These are phyloP conservation scores for Kodamaea sp. DNA, from an alignment of 1,139 yeast genomes.

Conservation along the genomic window DNA sequence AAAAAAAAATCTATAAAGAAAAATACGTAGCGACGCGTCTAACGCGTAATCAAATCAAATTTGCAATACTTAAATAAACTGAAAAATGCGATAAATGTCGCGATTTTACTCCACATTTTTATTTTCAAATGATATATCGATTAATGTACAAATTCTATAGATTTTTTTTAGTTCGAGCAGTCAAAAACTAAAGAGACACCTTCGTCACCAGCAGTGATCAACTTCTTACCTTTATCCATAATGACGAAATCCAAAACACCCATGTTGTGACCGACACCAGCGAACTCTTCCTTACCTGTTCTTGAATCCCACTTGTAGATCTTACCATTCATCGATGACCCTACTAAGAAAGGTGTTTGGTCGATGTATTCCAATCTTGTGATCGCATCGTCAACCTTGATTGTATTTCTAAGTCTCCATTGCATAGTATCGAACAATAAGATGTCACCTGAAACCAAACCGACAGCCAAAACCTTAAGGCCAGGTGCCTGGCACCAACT, in stretches of 20 bases:
- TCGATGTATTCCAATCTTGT: conserved; percentile 72
- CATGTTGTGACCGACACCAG: conserved; percentile 89
- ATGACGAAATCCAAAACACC: conserved; percentile 83
- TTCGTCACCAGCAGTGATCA: conserved; percentile 97
- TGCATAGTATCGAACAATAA: conserved; percentile 76
- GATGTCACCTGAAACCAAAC: conserved; percentile 85
- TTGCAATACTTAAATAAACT: neutral
- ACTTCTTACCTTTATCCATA: conserved; percentile 56
- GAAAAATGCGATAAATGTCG: neutral
- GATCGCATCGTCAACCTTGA: conserved; percentile 73
- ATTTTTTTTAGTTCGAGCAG: neutral
- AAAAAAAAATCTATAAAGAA: conserved; percentile 3
- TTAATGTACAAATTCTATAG: neutral
- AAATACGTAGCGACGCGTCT: neutral
- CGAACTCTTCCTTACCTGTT: conserved; percentile 71
- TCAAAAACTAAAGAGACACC: conserved; percentile 79
- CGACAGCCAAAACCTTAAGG: conserved; percentile 66
- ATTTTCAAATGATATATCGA: neutral
- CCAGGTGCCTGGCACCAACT: conserved; percentile 70
- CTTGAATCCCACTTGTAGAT: conserved; percentile 87
- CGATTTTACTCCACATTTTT: neutral
- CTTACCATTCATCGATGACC: conserved; percentile 80
- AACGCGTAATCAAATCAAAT: neutral
- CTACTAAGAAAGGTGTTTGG: conserved; percentile 56
- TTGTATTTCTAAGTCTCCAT: conserved; percentile 77